A percentile compares a stretch with the other conserved stretches of the same genome.
These are phyloP conservation scores for Wickerhamomyces sp. DNA, from an alignment of 1,139 yeast genomes.

Conservation along the genomic window DNA sequence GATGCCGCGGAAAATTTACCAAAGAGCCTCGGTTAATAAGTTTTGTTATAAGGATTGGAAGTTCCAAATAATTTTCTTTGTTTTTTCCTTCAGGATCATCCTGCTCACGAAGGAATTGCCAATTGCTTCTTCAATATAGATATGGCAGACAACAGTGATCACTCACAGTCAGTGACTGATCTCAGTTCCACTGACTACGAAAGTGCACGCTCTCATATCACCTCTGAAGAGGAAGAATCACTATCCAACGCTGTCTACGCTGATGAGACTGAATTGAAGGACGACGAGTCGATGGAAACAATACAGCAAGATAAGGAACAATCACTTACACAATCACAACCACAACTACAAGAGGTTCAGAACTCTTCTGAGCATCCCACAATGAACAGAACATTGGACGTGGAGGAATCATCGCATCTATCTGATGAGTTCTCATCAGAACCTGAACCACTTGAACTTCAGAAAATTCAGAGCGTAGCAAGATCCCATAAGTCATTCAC, in stretches of 20 bases:
- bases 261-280: background rate
- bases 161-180: background rate
- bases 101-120: background rate
- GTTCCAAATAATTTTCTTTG: too few relatives aligned
- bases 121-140: slow-evolving; percentile 2
- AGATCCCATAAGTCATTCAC: slow-evolving; percentile 15
- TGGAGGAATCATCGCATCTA: too few relatives aligned
- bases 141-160: too few relatives aligned
- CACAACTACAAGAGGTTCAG: background rate
- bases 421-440: too few relatives aligned
- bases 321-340: too few relatives aligned
- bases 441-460: background rate
- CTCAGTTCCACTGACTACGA: slow-evolving; percentile 19
- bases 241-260: background rate
- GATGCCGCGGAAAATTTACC: too few relatives aligned
- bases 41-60: too few relatives aligned
- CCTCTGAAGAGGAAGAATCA: background rate
- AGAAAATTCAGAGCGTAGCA: slow-evolving; percentile 1
- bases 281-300: background rate
- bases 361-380: too few relatives aligned
- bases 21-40: too few relatives aligned
- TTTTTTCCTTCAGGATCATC: background rate
- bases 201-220: slow-evolving; percentile 17
- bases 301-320: background rate
- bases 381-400: too few relatives aligned